Evolutionary conservation across 164 flowering plant genomes (phyloP).

Genomic region (Litsea cubeba): DNA sequence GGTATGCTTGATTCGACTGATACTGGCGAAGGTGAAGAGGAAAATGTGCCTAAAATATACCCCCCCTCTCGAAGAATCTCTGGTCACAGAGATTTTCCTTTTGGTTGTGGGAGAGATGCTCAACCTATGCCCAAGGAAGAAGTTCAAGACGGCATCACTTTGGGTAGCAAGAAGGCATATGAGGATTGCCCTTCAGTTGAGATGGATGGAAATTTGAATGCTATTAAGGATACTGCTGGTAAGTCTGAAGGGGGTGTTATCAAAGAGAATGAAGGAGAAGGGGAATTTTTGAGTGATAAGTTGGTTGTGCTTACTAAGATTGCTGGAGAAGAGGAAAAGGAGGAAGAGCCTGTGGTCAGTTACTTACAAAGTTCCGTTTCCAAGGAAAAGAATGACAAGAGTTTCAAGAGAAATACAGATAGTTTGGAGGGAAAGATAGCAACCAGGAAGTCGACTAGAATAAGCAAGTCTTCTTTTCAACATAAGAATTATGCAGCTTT

Average conservation of each 20-base stretch:
- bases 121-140: constrained; percentile 21
- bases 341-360: constrained; percentile 6
- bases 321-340: constrained; percentile 40
- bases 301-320: constrained; percentile 39
- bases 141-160: constrained; percentile 3
- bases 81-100: constrained; percentile 27
- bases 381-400: constrained; percentile 3
- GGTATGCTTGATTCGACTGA: neutral
- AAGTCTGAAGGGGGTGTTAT: neutral
- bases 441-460: constrained; percentile 10
- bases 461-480: constrained; percentile 5
- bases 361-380: constrained; percentile 8
- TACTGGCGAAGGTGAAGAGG: neutral
- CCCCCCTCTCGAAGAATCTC: constrained; percentile 44
- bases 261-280: neutral
- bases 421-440: constrained; percentile 4
- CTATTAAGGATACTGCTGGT: neutral
- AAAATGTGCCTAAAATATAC: constrained; percentile 18
- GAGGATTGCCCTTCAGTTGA: constrained; percentile 1
- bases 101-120: constrained; percentile 35
- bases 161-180: neutral
- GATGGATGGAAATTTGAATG: neutral
- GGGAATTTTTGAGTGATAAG: constrained; percentile 11
- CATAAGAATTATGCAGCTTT: constrained; percentile 9
- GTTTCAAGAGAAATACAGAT: neutral